Base-by-base conservation (phyloP, 2,329 filamentous ascomycete species). In the Arthroderma sp. region DNA sequence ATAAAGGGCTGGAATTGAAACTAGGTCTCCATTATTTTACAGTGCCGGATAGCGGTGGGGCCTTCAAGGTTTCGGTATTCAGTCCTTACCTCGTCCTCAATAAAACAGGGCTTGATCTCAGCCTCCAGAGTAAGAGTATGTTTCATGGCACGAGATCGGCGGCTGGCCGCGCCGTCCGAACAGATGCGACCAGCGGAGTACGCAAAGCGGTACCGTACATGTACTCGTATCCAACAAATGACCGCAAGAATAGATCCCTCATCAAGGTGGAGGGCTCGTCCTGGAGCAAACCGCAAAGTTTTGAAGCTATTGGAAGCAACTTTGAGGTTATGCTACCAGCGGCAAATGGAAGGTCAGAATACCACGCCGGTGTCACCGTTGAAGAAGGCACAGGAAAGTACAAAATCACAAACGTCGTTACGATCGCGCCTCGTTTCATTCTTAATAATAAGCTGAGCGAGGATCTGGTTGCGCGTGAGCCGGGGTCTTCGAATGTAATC, bases 221-320 rank as follows among this genome's bases (percentile, higher is more conserved):
- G 87, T 98, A 96, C 63, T 94, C 91, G 0, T 98, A 83, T 60
- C 77, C 79, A 1, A 85, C 75, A 15, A 84, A 94, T 52, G 91
- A 98, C 57, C 83, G 85, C 54, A 85, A 86, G 54, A 98, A 98
- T 61, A 80, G 91, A 52, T 87, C 86, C 5, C 69, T 94, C 38
- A 69, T 98, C 48, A 93, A 85, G 65, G 78, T 95, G 36, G 86
- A 83, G 4, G 83, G 93, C 44, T 95, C 91, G 1, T 77, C 81
- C 48, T 98, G 91, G 93, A 96, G 91, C 66, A 94, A 91, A 60
- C 86, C 89, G 0, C 89, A 96, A 61, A 95, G 86, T 73, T 94
- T 98, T 55, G 93, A 98, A 58, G 91, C 91, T 15, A 91, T 98
- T 51, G 91, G 91, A 30, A 96, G 89, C 56, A 87, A 83, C 0